These are phyloP conservation scores for Allium fistulosum DNA, from an alignment of 106 monocot species.

Conservation along the genomic window DNA sequence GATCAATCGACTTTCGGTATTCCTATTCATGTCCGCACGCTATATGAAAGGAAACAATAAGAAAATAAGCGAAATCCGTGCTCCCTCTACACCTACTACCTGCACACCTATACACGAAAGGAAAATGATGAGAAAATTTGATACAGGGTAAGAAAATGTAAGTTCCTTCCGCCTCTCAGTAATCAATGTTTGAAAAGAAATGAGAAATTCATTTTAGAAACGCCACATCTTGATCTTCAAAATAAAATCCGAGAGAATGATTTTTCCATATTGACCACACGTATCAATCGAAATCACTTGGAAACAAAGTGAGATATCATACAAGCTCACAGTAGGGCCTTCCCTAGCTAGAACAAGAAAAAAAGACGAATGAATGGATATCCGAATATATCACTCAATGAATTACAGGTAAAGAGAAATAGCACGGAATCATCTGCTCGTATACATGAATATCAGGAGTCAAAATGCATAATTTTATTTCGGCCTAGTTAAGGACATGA, in stretches of 20 bases:
- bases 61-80: too few relatives aligned
- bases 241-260: too few relatives aligned
- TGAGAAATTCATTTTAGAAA: too few relatives aligned
- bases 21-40: too few relatives aligned
- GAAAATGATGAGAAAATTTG: background rate
- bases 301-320: background rate
- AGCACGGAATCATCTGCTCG: background rate
- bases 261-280: background rate
- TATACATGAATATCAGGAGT: background rate
- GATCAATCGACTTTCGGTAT: too few relatives aligned
- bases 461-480: background rate
- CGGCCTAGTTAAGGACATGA: too few relatives aligned
- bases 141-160: background rate
- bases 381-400: background rate
- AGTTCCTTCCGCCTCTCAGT: background rate
- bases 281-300: background rate
- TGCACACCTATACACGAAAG: constrained; percentile 3
- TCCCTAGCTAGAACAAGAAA: constrained; percentile 10
- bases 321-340: background rate
- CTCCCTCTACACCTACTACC: background rate
- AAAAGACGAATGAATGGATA: background rate
- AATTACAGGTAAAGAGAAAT: background rate
- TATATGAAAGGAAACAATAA: too few relatives aligned
- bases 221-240: too few relatives aligned
- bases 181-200: background rate